A percentile compares a stretch with the other conserved stretches of the same genome.
phyloP scores from a whole-genome alignment of 2,329 filamentous ascomycete genomes.

The Penicillium sumatraense region DNA sequence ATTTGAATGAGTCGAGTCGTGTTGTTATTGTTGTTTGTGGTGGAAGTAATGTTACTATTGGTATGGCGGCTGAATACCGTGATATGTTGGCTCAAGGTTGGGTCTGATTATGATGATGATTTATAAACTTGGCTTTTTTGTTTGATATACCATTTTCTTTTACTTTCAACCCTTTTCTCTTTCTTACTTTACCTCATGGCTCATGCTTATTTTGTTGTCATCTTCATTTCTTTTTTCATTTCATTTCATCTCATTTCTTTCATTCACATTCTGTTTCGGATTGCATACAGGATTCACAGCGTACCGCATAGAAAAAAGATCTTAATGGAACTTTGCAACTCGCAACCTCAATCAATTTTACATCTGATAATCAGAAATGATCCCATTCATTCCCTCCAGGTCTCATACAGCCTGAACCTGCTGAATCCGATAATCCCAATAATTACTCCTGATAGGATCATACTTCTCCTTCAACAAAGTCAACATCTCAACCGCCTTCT shows the following conservation, averaged over 20 bases:
- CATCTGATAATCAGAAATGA: background rate
- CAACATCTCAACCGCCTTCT: slow-evolving; percentile 71
- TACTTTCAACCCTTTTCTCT: too few species aligned
- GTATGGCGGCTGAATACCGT: slow-evolving; percentile 64
- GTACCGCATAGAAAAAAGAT: slow-evolving; percentile 7
- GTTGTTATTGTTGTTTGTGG: slow-evolving; percentile 88
- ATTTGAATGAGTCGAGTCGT: slow-evolving; percentile 68
- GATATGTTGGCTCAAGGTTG: slow-evolving; percentile 49
- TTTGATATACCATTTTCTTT: slow-evolving; percentile 11
- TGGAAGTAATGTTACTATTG: slow-evolving; percentile 68
- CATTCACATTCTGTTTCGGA: background rate
- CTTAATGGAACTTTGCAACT: slow-evolving; percentile 2
- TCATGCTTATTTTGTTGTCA: background rate
- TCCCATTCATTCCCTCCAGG: slow-evolving; percentile 1
- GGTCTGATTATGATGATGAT: slow-evolving; percentile 26
- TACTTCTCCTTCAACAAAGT: slow-evolving; percentile 79
- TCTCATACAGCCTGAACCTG: slow-evolving; percentile 7
- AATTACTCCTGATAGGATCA: slow-evolving; percentile 88
- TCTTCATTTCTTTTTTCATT: background rate
- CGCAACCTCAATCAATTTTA: background rate
- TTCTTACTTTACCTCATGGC: slow-evolving; percentile 3
- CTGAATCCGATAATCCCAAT: slow-evolving; percentile 80
- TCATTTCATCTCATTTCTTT: background rate
- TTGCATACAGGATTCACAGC: slow-evolving; percentile 13
- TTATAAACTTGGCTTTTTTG: slow-evolving; percentile 8